Percentiles rank a stretch among this genome's conserved stretches.
Evolutionary conservation across 768 basidiomycete species (phyloP).

Genomic region (Trametes gibbosa): DNA sequence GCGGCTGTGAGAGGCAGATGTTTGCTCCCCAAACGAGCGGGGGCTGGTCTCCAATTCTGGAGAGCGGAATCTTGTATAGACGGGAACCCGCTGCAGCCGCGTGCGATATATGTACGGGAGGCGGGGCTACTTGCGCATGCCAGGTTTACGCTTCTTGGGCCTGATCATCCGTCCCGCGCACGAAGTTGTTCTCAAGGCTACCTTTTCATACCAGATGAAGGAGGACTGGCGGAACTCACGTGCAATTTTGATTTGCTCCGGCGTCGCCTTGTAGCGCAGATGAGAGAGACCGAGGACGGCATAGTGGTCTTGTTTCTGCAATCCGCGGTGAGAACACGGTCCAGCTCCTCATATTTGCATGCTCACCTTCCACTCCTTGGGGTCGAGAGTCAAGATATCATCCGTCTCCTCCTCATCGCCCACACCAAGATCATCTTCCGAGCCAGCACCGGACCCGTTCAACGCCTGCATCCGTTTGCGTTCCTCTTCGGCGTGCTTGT

Average conservation of each 20-base stretch:
- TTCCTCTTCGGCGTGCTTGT: slow-evolving; percentile 59
- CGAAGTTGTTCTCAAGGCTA: neutral
- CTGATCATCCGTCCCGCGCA: neutral
- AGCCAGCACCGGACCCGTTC: slow-evolving; percentile 43
- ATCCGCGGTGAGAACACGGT: neutral
- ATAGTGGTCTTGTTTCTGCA: slow-evolving; percentile 96
- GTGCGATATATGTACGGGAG: too few species aligned
- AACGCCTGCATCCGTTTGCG: slow-evolving; percentile 49
- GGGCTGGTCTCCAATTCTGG: too few species aligned
- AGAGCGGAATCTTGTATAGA: too few species aligned
- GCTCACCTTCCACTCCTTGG: slow-evolving; percentile 96
- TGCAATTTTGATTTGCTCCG: slow-evolving; percentile 93
- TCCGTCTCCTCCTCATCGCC: slow-evolving; percentile 85
- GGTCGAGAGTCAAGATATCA: slow-evolving; percentile 73
- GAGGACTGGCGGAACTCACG: slow-evolving; percentile 55
- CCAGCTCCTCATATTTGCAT: neutral
- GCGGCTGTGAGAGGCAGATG: too few species aligned
- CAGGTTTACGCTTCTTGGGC: neutral
- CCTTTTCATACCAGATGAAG: neutral
- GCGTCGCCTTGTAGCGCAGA: slow-evolving; percentile 80
- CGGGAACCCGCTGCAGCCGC: neutral
- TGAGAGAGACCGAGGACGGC: slow-evolving; percentile 93
- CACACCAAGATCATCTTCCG: slow-evolving; percentile 86
- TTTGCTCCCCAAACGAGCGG: too few species aligned
- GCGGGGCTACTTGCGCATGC: neutral